Percentiles rank a stretch among this genome's conserved stretches.
These are phyloP conservation scores for Wickerhamiella parazyma DNA, from an alignment of 805 yeast species.

Conservation along the genomic window DNA sequence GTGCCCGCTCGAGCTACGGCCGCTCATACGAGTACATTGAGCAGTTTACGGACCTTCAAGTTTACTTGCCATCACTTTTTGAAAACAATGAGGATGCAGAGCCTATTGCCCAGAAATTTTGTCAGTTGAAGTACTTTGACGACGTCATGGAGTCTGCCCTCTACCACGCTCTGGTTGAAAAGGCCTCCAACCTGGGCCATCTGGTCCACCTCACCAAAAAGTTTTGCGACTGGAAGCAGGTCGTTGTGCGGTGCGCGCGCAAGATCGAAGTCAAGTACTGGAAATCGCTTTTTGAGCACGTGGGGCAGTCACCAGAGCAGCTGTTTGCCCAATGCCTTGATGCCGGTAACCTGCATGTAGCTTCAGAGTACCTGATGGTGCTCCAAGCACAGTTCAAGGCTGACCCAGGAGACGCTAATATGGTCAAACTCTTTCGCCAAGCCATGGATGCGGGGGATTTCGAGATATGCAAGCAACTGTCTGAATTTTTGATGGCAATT, in stretches of 20 bases:
- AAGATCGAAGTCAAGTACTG: slow-evolving; percentile 46
- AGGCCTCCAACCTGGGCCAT: slow-evolving; percentile 7
- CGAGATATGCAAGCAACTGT: slow-evolving; percentile 28
- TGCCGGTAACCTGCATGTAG: slow-evolving; percentile 27
- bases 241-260: slow-evolving; percentile 37
- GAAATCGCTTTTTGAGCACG: slow-evolving; percentile 29
- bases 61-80: slow-evolving; percentile 24
- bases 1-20: slow-evolving; percentile 26
- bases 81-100: slow-evolving; percentile 18
- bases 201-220: slow-evolving; percentile 23
- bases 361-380: slow-evolving; percentile 30
- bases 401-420: slow-evolving; percentile 16
- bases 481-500: slow-evolving; percentile 24
- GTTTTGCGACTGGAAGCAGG: slow-evolving; percentile 28
- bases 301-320: slow-evolving; percentile 25
- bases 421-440: slow-evolving; percentile 23
- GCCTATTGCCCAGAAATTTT: slow-evolving; percentile 22
- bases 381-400: slow-evolving; percentile 24
- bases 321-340: slow-evolving; percentile 26
- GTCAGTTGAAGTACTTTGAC: slow-evolving; percentile 28
- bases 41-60: slow-evolving; percentile 22
- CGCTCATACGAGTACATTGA: slow-evolving; percentile 25
- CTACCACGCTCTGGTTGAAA: slow-evolving; percentile 24
- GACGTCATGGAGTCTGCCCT: slow-evolving; percentile 31
- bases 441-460: slow-evolving; percentile 25